Evolutionary conservation across 1,284 basidiomycete species (phyloP), one percentile per base, ranked within the genome.

Genomic region (Rhodotorula sp.): DNA sequence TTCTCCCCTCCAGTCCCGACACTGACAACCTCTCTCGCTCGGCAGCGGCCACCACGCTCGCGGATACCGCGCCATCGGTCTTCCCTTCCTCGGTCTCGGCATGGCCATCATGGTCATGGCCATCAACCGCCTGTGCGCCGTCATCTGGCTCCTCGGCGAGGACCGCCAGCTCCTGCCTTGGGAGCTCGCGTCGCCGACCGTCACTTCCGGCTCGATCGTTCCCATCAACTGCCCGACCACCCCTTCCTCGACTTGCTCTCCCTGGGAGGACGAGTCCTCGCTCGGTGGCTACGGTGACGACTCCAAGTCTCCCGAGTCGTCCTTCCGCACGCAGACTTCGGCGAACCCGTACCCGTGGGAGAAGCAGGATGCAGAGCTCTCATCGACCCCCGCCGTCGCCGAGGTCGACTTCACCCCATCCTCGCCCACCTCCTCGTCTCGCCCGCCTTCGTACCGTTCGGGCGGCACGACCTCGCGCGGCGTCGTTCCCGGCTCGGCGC

Each of bases 71-170:
- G 73, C 48, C 1, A 64, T 70, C 48, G 73, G 73, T 34, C 69
- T 74, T 1, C 64, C 64, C 51, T 74, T 74, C 66, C 60, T 72
- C 59, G 30, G 49, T 8, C 63, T 74, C 48, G 73, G 73, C n/a
- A 58, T 63, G 19, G 70, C 73, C 24, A 62, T 74, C 48, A 74
- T 74, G 73, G 67, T 63, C 46, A 74, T 74, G 72, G 72, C 72
- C 11, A 10, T 74, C 46, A 63, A 74, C 36, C 67, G 67, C 49
- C 69, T 74, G 53, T 74, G 72, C 51, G 67, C 49, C 46, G 68
- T 73, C 36, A 70, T 70, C 57, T 73, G 71, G 72, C 62, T 73
- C 20, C 72, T 73, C 32, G 65, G 71, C 24, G 72, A 71, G 54
- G 72, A 71, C 58, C 70, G 69, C 22, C 70, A 74, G 60, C 67